Evolutionary conservation across 768 basidiomycete species (phyloP).

Genomic region (Boletus sp.): DNA sequence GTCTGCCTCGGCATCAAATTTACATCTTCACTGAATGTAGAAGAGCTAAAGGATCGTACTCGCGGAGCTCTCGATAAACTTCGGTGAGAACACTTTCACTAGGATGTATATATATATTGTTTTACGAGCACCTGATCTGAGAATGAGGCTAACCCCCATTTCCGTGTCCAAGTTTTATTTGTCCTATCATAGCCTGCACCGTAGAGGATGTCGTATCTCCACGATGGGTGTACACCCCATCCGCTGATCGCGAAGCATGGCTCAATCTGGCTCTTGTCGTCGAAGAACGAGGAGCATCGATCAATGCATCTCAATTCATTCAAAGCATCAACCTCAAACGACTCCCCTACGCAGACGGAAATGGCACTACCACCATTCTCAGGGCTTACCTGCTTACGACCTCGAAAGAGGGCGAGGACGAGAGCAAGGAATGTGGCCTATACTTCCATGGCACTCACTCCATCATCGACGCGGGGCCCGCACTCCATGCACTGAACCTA

Average conservation of each 20-base stretch:
- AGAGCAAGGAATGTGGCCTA: constrained; percentile 13
- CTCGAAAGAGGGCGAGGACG: not conserved
- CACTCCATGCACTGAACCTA: not conserved
- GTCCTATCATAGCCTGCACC: constrained; percentile 20
- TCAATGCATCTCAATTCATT: constrained; percentile 19
- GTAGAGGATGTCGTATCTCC: constrained; percentile 12
- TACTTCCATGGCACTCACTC: constrained; percentile 25
- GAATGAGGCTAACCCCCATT: no score
- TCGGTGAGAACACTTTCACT: constrained; percentile 4
- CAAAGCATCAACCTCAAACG: constrained; percentile 14
- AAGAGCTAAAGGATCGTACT: constrained; percentile 8
- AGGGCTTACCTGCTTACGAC: constrained; percentile 14
- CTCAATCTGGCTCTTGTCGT: constrained; percentile 1
- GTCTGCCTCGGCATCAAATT: constrained; percentile 19
- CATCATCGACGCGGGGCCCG: constrained; percentile 25
- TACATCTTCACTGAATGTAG: constrained; percentile 3
- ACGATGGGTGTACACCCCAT: constrained; percentile 24
- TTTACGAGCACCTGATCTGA: not conserved
- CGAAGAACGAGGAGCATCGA: constrained; percentile 13
- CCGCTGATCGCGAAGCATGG: constrained; percentile 13
- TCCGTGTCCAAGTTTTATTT: constrained; percentile 14
- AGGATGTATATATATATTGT: not conserved
- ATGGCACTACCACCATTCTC: not conserved
- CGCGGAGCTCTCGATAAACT: constrained; percentile 19
- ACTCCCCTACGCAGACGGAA: constrained; percentile 15